Percentiles rank a stretch among this genome's conserved stretches.
phyloP scores from a whole-genome alignment of 345 rosid species.

The Lepidium sativum region DNA sequence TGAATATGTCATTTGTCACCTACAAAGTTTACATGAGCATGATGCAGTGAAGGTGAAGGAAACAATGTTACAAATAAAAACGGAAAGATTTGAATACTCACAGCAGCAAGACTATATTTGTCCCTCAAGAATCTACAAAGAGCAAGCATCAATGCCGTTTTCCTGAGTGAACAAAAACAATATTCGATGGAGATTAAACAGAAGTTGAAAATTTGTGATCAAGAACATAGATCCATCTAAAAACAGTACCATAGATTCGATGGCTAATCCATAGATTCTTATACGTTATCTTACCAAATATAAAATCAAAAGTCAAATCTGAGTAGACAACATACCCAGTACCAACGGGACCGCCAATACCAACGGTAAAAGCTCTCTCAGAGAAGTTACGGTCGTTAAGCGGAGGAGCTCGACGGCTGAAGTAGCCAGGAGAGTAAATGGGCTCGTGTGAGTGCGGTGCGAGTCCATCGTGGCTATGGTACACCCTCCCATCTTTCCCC shows the following conservation, averaged over 20 bases:
- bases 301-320: not conserved
- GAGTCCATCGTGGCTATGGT: slow-evolving; percentile 94
- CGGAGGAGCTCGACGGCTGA: slow-evolving; percentile 83
- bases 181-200: not conserved
- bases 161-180: slow-evolving; percentile 36
- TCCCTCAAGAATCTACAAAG: slow-evolving; percentile 65
- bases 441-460: slow-evolving; percentile 99
- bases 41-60: not conserved
- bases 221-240: not conserved
- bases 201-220: not conserved
- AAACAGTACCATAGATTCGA: not conserved
- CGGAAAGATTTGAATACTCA: slow-evolving; percentile 31
- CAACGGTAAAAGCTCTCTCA: slow-evolving; percentile 92
- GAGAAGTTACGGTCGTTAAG: slow-evolving; percentile 57
- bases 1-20: slow-evolving; percentile 99
- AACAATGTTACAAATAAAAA: not conserved
- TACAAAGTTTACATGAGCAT: slow-evolving; percentile 15
- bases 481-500: slow-evolving; percentile 68
- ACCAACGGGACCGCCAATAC: slow-evolving; percentile 97
- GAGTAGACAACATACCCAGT: slow-evolving; percentile 49
- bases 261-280: not conserved
- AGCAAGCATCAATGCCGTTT: slow-evolving; percentile 91
- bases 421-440: slow-evolving; percentile 92
- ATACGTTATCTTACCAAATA: not conserved
- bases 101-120: slow-evolving; percentile 95